Conservation (phyloP, 2,329 filamentous ascomycete species). For the Trichoderma harzianum region DNA sequence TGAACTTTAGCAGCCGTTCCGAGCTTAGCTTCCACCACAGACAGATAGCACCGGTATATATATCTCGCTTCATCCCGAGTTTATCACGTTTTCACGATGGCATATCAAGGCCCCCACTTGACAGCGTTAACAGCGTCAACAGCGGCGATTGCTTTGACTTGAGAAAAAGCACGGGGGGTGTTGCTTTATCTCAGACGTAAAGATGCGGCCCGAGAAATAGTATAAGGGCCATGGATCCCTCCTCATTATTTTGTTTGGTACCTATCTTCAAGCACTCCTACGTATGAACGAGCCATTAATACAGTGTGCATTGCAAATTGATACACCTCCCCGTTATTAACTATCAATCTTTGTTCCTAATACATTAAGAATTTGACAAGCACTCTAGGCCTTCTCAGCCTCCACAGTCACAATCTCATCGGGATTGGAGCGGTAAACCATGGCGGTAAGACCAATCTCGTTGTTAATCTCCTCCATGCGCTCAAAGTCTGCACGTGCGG, state of each 20-base stretch:
- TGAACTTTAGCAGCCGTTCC: conserved; percentile 10
- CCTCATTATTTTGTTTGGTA: background rate
- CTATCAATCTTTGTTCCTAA: background rate
- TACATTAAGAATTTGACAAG: background rate
- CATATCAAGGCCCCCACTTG: background rate
- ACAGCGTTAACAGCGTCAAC: too few relatives aligned
- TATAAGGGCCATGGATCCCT: background rate
- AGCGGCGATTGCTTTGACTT: background rate
- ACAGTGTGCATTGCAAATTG: background rate
- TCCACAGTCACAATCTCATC: conserved; percentile 13
- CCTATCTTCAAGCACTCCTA: background rate
- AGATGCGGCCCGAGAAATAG: background rate
- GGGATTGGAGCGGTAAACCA: background rate
- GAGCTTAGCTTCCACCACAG: background rate
- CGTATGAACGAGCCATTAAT: background rate
- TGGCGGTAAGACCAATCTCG: conserved; percentile 57
- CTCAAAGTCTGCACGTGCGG: conserved; percentile 63
- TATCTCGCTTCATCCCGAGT: background rate
- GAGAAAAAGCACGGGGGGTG: background rate
- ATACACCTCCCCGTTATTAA: background rate
- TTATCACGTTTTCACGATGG: background rate
- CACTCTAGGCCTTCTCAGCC: conserved; percentile 11
- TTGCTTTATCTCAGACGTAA: background rate
- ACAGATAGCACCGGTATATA: background rate
- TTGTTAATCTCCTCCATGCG: conserved; percentile 70